Conservation (phyloP, 2,329 filamentous ascomycete genomes). For the Blastomyces emzantsi region DNA sequence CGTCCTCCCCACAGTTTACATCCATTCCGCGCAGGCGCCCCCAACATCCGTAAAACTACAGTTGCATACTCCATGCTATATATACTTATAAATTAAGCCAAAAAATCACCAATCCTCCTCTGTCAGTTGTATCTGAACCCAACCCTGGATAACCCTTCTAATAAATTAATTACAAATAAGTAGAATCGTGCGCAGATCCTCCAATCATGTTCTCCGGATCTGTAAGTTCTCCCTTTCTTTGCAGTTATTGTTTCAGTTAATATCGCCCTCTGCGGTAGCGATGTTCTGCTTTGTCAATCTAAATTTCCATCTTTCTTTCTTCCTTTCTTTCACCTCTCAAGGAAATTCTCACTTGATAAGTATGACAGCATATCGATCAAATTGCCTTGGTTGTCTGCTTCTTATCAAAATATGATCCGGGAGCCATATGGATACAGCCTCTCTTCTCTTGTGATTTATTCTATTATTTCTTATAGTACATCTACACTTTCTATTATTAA, state of each 20-base stretch:
- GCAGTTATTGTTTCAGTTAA: not conserved
- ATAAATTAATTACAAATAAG: not conserved
- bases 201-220: constrained; percentile 30
- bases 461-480: not conserved
- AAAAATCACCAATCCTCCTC: not conserved
- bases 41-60: not conserved
- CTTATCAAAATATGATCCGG: not conserved
- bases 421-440: not conserved
- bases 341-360: not conserved
- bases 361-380: not conserved
- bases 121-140: not conserved
- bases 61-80: not conserved
- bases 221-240: constrained; percentile 20
- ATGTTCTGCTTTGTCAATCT: not conserved
- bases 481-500: not conserved
- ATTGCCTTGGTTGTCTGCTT: not conserved
- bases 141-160: not conserved
- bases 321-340: not conserved
- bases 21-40: not conserved
- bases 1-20: not conserved
- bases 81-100: not conserved
- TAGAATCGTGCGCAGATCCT: not conserved
- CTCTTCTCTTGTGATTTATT: not conserved
- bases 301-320: not conserved
- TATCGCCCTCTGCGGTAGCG: not conserved